phyloP scores from a whole-genome alignment of 306 rosid genomes.

The Cucurbita argyrosperma region DNA sequence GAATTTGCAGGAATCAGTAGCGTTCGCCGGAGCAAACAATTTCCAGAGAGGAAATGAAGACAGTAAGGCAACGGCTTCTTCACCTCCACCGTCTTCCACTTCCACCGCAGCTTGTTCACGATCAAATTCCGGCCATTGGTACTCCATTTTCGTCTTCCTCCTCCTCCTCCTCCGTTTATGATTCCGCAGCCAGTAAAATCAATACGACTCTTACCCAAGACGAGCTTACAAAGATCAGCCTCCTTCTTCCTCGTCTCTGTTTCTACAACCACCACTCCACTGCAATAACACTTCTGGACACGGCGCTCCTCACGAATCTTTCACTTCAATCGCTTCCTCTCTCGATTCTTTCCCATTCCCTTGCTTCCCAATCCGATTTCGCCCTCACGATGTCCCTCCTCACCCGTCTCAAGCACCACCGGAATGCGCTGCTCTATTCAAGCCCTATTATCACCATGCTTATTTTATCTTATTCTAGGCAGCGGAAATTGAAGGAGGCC shows the following conservation, averaged over 20 bases:
- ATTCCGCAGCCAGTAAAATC: neutral
- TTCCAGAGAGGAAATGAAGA: neutral
- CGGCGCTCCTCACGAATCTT: slow-evolving; percentile 37
- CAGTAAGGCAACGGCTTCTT: neutral
- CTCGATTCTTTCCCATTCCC: slow-evolving; percentile 25
- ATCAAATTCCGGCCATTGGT: neutral
- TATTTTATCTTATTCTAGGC: slow-evolving; percentile 22
- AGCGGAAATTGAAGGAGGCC: slow-evolving; percentile 24
- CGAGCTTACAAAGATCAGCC: slow-evolving; percentile 26
- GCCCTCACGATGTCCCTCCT: slow-evolving; percentile 45
- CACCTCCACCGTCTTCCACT: neutral
- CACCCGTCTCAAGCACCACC: slow-evolving; percentile 38
- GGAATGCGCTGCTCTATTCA: slow-evolving; percentile 17
- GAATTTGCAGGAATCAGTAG: neutral
- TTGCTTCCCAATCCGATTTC: slow-evolving; percentile 35
- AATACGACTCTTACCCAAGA: neutral
- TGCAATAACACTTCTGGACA: slow-evolving; percentile 30
- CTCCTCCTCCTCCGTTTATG: neutral
- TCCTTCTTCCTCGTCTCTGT: slow-evolving; percentile 54
- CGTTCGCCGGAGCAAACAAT: neutral
- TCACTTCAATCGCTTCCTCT: slow-evolving; percentile 33
- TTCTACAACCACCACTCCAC: slow-evolving; percentile 29
- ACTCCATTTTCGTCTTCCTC: neutral
- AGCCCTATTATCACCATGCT: slow-evolving; percentile 24
- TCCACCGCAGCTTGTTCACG: neutral